Percentiles rank a stretch among this genome's conserved stretches.
These are phyloP conservation scores for Furcasterigmium furcatum DNA, from an alignment of 2,329 filamentous ascomycete species.

Conservation along the genomic window DNA sequence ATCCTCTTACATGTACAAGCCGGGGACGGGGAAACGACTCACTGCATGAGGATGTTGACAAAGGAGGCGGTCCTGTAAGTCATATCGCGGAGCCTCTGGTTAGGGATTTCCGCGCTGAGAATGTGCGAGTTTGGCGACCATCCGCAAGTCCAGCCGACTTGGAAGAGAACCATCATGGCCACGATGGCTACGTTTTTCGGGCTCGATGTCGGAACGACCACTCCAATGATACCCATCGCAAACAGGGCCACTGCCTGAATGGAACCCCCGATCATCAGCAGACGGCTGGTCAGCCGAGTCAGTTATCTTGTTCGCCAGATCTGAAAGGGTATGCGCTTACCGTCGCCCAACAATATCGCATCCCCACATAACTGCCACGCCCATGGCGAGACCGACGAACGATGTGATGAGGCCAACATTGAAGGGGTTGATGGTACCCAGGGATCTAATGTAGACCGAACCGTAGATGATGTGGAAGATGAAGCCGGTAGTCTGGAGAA, in stretches of 20 bases:
- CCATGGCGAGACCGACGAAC: neutral
- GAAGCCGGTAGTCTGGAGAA: constrained; percentile 16
- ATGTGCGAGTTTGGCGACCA: constrained; percentile 31
- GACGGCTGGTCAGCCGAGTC: neutral
- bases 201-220: constrained; percentile 9
- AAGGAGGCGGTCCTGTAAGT: constrained; percentile 22
- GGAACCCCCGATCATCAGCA: constrained; percentile 20
- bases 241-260: constrained; percentile 24
- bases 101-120: constrained; percentile 27
- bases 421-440: neutral
- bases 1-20: too few relatives aligned
- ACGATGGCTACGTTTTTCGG: constrained; percentile 23
- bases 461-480: constrained; percentile 16
- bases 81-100: constrained; percentile 24
- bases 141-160: constrained; percentile 22
- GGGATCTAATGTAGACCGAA: constrained; percentile 4
- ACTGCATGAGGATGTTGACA: constrained; percentile 26
- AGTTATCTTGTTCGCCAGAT: too few relatives aligned
- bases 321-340: neutral
- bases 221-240: constrained; percentile 32
- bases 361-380: constrained; percentile 5
- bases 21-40: constrained; percentile 6
- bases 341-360: too few relatives aligned
- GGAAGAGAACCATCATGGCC: constrained; percentile 25
- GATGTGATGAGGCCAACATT: neutral